Percentiles rank a stretch among this genome's conserved stretches.
Evolutionary conservation across 495 filamentous ascomycete species (phyloP).

Genomic region (Lasiosphaeris hirsuta): DNA sequence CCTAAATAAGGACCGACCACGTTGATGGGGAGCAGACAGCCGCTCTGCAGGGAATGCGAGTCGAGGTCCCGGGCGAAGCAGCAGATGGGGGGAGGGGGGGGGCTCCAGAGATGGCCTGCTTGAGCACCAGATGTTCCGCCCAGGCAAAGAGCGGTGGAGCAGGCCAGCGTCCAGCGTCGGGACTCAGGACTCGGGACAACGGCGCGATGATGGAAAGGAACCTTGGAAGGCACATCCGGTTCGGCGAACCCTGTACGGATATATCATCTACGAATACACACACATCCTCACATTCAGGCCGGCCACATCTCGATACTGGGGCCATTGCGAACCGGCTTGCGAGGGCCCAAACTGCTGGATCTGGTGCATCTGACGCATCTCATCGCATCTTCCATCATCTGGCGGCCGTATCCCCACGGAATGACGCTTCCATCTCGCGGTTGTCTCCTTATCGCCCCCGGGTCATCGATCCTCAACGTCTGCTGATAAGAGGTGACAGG

Average conservation of each 20-base stretch:
- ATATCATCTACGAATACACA: too few species aligned
- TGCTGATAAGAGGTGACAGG: neutral
- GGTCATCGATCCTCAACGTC: neutral
- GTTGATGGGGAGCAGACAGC: neutral
- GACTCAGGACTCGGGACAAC: conserved; percentile 12
- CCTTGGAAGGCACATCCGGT: conserved; percentile 14
- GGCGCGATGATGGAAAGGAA: conserved; percentile 24
- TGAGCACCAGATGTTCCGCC: neutral
- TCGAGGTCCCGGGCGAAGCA: conserved; percentile 1
- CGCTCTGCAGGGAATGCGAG: conserved; percentile 9
- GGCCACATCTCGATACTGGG: too few species aligned
- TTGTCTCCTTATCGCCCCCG: conserved; percentile 1
- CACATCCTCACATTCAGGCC: too few species aligned
- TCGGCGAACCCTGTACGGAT: conserved; percentile 2
- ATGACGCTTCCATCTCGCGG: conserved; percentile 5
- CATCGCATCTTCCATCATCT: too few species aligned
- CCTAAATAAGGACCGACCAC: conserved; percentile 9
- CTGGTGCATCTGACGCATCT: too few species aligned
- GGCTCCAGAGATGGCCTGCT: neutral
- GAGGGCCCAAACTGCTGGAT: too few species aligned
- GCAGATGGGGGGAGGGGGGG: neutral
- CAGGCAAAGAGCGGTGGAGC: conserved; percentile 20
- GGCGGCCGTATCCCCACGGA: neutral
- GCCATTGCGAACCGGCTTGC: too few species aligned
- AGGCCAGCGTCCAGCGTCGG: neutral